phyloP scores from a whole-genome alignment of 2,329 filamentous ascomycete species.

The Pestalotiopsis sp. region DNA sequence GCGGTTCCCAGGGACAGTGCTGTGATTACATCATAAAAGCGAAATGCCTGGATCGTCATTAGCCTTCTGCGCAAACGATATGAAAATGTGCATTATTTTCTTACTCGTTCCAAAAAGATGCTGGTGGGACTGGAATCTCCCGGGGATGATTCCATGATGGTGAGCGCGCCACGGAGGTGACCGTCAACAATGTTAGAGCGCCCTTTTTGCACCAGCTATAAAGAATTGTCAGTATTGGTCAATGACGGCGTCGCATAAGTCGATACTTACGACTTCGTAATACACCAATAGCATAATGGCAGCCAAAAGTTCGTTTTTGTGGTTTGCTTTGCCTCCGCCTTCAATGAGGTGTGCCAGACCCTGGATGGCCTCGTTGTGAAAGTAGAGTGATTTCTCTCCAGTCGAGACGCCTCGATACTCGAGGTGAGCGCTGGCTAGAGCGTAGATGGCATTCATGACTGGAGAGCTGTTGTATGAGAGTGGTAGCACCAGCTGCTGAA shows the following conservation, averaged over 20 bases:
- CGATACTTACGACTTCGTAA: constrained; percentile 59
- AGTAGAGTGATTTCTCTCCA: constrained; percentile 56
- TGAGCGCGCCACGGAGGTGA: constrained; percentile 62
- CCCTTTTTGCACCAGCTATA: constrained; percentile 60
- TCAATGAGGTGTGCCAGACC: constrained; percentile 58
- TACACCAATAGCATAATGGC: constrained; percentile 63
- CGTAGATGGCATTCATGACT: constrained; percentile 82
- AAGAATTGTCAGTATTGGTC: constrained; percentile 14
- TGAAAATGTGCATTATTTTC: neutral
- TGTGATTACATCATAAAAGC: constrained; percentile 66
- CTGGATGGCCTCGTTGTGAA: constrained; percentile 60
- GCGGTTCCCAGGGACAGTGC: constrained; percentile 61
- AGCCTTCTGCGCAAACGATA: constrained; percentile 15
- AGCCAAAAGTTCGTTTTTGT: constrained; percentile 57
- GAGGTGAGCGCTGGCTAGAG: constrained; percentile 80
- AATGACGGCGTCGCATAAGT: neutral
- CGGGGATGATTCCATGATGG: constrained; percentile 54
- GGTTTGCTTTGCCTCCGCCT: constrained; percentile 45
- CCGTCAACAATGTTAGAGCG: constrained; percentile 60
- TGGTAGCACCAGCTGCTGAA: constrained; percentile 63
- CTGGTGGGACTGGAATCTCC: constrained; percentile 49
- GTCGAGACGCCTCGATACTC: constrained; percentile 62
- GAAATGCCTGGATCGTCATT: constrained; percentile 51
- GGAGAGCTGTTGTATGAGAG: constrained; percentile 54
- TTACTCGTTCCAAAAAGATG: constrained; percentile 59